Evolutionary conservation across 2,329 filamentous ascomycete genomes (phyloP).

Genomic region (Fusarium aywerte): DNA sequence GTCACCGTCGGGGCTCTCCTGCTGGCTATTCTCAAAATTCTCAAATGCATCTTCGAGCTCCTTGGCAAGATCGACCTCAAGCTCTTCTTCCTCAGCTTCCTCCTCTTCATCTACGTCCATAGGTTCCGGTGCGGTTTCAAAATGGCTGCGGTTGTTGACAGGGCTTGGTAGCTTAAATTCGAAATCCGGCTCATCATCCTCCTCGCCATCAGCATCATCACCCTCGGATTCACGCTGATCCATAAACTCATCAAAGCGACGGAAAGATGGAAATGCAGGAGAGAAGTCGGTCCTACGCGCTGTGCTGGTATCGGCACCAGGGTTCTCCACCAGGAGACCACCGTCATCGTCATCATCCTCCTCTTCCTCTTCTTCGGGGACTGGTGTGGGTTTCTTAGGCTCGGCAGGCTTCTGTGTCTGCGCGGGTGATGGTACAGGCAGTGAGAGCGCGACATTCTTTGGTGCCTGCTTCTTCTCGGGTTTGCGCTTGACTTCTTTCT

Average conservation of each 20-base stretch:
- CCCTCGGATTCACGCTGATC: conserved; percentile 59
- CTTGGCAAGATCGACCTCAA: conserved; percentile 59
- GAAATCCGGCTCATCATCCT: conserved; percentile 60
- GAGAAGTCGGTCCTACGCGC: conserved; percentile 58
- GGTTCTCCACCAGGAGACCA: conserved; percentile 69
- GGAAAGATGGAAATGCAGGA: conserved; percentile 59
- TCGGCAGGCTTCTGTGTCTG: conserved; percentile 38
- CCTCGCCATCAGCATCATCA: conserved; percentile 60
- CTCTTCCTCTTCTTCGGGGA: conserved; percentile 62
- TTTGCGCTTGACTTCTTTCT: conserved; percentile 48
- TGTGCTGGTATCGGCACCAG: conserved; percentile 58
- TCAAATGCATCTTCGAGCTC: conserved; percentile 62
- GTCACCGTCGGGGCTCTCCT: conserved; percentile 63
- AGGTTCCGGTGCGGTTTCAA: conserved; percentile 37
- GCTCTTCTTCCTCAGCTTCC: conserved; percentile 44
- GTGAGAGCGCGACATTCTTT: conserved; percentile 51
- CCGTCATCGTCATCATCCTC: conserved; percentile 68
- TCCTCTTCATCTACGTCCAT: conserved; percentile 49
- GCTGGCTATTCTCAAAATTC: conserved; percentile 66
- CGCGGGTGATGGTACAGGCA: conserved; percentile 48
- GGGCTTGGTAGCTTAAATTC: conserved; percentile 66
- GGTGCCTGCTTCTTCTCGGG: conserved; percentile 52
- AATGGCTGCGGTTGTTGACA: conserved; percentile 54
- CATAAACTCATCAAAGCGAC: conserved; percentile 66
- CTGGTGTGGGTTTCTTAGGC: conserved; percentile 46